A percentile compares a stretch with the other conserved stretches of the same genome.
Evolutionary conservation across 768 basidiomycete species (phyloP).

Genomic region (Suillus brevipes): DNA sequence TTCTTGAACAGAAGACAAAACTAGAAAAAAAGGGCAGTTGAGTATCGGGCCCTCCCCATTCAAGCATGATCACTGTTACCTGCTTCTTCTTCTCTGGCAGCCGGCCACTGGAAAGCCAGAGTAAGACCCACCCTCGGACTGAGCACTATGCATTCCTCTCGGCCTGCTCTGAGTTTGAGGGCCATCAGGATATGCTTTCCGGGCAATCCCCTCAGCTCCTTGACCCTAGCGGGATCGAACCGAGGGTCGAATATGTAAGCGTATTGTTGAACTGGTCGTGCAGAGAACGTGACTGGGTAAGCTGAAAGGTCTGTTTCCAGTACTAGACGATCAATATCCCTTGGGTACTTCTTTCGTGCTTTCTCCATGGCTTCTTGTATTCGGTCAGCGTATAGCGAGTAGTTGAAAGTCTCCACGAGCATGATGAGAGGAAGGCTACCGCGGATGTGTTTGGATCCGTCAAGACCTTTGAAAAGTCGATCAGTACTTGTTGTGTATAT

Average conservation of each 20-base stretch:
- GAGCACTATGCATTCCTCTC: neutral
- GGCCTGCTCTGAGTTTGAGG: constrained; percentile 1
- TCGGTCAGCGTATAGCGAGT: constrained; percentile 5
- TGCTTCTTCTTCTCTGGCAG: neutral
- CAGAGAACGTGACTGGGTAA: constrained; percentile 2
- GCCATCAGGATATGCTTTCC: constrained; percentile 2
- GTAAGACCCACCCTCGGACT: constrained; percentile 3
- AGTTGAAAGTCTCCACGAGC: constrained; percentile 4
- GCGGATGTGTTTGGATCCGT: neutral
- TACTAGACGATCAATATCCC: neutral
- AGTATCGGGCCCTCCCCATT: neutral
- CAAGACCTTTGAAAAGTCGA: neutral
- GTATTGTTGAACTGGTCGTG: constrained; percentile 4
- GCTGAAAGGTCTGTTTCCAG: constrained; percentile 1
- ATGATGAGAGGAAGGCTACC: constrained; percentile 1
- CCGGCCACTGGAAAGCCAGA: constrained; percentile 5
- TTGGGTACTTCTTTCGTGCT: neutral
- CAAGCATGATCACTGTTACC: neutral
- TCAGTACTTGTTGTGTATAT: neutral
- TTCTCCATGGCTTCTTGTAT: constrained; percentile 5
- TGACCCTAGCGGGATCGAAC: neutral
- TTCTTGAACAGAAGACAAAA: constrained; percentile 3
- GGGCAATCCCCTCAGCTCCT: neutral
- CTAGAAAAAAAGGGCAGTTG: neutral
- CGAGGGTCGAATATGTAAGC: neutral